phyloP scores from a whole-genome alignment of 306 rosid genomes.

The Sicyos edulis region DNA sequence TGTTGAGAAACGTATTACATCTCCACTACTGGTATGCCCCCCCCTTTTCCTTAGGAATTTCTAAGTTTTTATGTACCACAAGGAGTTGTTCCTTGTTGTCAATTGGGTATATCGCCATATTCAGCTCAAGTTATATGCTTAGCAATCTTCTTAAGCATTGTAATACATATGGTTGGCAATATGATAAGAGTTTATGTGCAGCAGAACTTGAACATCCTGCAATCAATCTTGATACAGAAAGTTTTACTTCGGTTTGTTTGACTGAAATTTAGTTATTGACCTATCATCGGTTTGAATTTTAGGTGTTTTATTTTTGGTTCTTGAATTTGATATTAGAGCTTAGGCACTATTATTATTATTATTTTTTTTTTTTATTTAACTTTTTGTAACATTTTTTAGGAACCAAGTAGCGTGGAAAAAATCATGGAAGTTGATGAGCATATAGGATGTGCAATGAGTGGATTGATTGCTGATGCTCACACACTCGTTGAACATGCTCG shows the following conservation, averaged over 20 bases:
- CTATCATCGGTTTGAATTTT: neutral
- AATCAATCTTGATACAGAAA: neutral
- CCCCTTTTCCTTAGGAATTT: constrained; percentile 4
- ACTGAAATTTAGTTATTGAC: neutral
- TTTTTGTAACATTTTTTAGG: constrained; percentile 39
- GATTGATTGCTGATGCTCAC: constrained; percentile 96
- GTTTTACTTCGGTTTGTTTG: no score
- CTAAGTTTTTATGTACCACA: neutral
- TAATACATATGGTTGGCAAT: no score
- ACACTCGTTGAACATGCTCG: constrained; percentile 99
- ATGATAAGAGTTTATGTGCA: no score
- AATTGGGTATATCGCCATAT: neutral
- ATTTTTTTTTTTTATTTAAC: neutral
- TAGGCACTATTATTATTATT: neutral
- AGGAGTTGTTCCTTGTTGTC: neutral
- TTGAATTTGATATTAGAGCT: neutral
- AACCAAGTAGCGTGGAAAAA: constrained; percentile 98
- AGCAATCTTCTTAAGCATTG: no score
- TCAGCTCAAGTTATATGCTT: no score
- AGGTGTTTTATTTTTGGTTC: neutral
- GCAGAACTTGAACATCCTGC: neutral
- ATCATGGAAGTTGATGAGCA: constrained; percentile 96
- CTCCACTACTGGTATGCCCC: constrained; percentile 67
- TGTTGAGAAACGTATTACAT: constrained; percentile 93
- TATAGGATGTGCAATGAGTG: constrained; percentile 97